Conservation (phyloP, 2,329 filamentous ascomycete genomes). For the Fusarium annulatum region DNA sequence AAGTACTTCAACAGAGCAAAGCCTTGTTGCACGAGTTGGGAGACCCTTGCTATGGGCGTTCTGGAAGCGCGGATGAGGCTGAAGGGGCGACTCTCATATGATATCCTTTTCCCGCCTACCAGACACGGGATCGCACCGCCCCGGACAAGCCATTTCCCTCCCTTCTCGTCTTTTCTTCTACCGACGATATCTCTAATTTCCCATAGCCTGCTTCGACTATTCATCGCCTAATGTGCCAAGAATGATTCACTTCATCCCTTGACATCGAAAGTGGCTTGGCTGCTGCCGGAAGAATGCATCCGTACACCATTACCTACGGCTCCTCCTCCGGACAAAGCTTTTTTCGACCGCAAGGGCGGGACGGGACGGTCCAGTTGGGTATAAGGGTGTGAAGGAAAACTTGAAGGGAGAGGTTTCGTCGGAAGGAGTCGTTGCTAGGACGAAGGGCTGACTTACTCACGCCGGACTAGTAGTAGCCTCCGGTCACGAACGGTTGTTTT, state of each 20-base stretch:
- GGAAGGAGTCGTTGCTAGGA: not conserved
- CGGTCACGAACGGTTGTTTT: not conserved
- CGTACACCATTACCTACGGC: not conserved
- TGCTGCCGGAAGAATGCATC: not conserved
- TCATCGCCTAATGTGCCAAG: constrained; percentile 27
- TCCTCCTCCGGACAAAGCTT: constrained; percentile 1
- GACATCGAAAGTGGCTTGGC: not conserved
- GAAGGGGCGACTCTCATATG: constrained; percentile 7
- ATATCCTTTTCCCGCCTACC: constrained; percentile 2
- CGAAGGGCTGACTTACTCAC: not conserved
- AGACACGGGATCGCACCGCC: constrained; percentile 37
- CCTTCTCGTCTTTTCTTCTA: constrained; percentile 1
- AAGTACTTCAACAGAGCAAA: not conserved
- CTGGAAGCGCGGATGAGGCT: constrained; percentile 35
- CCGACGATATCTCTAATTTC: constrained; percentile 7
- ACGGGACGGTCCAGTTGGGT: constrained; percentile 28
- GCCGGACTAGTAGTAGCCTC: not conserved
- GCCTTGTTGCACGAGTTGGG: constrained; percentile 6
- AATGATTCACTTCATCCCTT: constrained; percentile 16
- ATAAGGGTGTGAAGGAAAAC: constrained; percentile 4
- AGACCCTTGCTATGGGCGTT: constrained; percentile 6
- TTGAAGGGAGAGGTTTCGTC: not conserved
- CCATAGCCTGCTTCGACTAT: not conserved
- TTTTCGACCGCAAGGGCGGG: constrained; percentile 16
- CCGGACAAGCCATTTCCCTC: constrained; percentile 22